Evolutionary conservation across 768 basidiomycete genomes (phyloP).

Genomic region (Tricholoma saponaceum): DNA sequence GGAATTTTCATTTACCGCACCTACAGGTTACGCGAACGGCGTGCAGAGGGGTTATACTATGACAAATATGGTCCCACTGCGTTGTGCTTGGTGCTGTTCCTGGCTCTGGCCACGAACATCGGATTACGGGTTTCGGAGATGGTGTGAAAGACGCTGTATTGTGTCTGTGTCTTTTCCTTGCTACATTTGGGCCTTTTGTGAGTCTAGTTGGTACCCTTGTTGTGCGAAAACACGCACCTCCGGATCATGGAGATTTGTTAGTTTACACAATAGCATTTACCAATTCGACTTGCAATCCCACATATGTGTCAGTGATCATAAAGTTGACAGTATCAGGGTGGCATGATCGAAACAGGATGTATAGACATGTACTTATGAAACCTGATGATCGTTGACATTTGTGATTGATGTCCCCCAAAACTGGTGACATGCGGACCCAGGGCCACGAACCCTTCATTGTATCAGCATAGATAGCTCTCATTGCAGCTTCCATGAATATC

Average conservation of each 20-base stretch:
- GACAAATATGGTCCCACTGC: constrained; percentile 85
- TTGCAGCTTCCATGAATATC: no score
- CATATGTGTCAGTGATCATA: background rate
- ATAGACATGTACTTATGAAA: no score
- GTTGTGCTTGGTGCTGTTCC: constrained; percentile 64
- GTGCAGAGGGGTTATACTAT: constrained; percentile 81
- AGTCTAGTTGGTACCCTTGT: no score
- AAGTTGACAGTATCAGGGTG: background rate
- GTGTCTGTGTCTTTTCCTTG: background rate
- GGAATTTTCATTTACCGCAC: constrained; percentile 78
- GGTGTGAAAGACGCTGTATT: constrained; percentile 11
- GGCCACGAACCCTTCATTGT: background rate
- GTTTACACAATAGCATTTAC: background rate
- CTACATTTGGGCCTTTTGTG: background rate
- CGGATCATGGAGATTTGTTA: background rate
- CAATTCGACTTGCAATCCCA: background rate
- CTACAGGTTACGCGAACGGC: constrained; percentile 58
- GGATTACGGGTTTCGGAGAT: constrained; percentile 62
- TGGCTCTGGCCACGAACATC: constrained; percentile 72
- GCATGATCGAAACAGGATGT: no score
- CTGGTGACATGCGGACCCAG: no score
- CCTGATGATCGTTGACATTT: background rate
- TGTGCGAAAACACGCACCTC: no score
- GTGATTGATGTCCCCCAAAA: no score
- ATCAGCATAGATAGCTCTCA: no score